Percentiles rank a stretch among this genome's conserved stretches.
Evolutionary conservation across 139 green algal genomes (phyloP).

Genomic region (Chlamydomonas urium): DNA sequence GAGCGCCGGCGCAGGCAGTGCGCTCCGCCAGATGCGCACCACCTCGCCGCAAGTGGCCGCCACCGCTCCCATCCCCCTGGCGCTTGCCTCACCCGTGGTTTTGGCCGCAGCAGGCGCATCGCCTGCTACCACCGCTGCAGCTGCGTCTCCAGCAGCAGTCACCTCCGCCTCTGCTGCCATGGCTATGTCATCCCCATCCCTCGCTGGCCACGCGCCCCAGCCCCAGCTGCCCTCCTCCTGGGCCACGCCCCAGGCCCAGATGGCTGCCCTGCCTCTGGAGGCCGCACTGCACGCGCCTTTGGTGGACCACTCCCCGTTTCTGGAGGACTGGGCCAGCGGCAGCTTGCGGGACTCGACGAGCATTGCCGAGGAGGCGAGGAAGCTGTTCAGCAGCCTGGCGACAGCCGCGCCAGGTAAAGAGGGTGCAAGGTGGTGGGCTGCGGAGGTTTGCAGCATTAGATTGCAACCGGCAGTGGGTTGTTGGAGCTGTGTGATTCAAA

Average conservation of each 20-base stretch:
- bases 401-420: too few relatives aligned
- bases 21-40: too few relatives aligned
- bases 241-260: constrained; percentile 4
- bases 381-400: constrained; percentile 11
- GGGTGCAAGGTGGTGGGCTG: too few relatives aligned
- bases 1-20: too few relatives aligned
- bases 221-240: constrained; percentile 3
- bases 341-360: background rate
- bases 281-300: background rate
- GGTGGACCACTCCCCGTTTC: constrained; percentile 1
- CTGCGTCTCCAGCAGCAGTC: background rate
- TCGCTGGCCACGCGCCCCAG: background rate
- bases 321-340: constrained; percentile 9
- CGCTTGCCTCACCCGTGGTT: too few relatives aligned
- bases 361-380: constrained; percentile 11
- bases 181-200: background rate
- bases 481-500: too few relatives aligned
- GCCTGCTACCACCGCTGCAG: background rate
- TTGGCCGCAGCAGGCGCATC: background rate
- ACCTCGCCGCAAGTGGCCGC: too few relatives aligned
- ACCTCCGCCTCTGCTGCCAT: background rate
- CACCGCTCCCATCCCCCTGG: too few relatives aligned
- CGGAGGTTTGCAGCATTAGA: too few relatives aligned
- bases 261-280: constrained; percentile 6
- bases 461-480: too few relatives aligned